phyloP scores from a whole-genome alignment of 202 grass and related monocot genomes.

The Hordeum pubiflorum region DNA sequence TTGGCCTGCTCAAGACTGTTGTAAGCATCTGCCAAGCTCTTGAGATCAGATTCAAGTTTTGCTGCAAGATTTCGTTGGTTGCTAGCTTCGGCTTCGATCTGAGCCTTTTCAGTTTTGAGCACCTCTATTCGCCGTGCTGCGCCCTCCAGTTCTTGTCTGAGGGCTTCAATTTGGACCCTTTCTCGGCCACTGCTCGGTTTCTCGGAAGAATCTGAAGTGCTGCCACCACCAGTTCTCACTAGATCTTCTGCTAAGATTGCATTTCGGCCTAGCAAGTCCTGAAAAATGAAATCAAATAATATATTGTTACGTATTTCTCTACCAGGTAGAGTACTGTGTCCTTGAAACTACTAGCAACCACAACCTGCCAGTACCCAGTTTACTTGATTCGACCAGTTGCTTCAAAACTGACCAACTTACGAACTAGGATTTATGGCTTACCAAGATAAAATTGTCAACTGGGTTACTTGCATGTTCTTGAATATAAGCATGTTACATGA shows the following conservation, averaged over 20 bases:
- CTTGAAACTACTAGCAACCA: background rate
- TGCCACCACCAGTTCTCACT: slow-evolving; percentile 49
- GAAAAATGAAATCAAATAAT: slow-evolving; percentile 26
- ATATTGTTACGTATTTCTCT: slow-evolving; percentile 17
- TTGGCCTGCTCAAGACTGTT: slow-evolving; percentile 92
- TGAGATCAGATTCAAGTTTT: slow-evolving; percentile 90
- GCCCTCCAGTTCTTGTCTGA: slow-evolving; percentile 74
- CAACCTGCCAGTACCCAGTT: background rate
- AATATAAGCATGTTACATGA: background rate
- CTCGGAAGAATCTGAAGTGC: slow-evolving; percentile 44
- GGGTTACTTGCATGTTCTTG: background rate
- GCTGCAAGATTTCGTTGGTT: slow-evolving; percentile 64
- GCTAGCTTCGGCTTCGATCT: slow-evolving; percentile 62
- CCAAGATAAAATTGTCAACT: background rate
- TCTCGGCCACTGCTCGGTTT: slow-evolving; percentile 59
- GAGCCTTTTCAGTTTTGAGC: slow-evolving; percentile 62
- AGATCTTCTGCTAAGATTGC: slow-evolving; percentile 90
- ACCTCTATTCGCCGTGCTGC: slow-evolving; percentile 44
- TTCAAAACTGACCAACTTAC: background rate
- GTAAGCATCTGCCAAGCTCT: slow-evolving; percentile 90
- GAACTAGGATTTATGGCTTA: background rate
- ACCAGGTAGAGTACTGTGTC: slow-evolving; percentile 12
- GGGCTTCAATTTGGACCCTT: slow-evolving; percentile 74
- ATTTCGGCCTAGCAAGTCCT: slow-evolving; percentile 85
- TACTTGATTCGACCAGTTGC: background rate